phyloP scores from a whole-genome alignment of 2,329 filamentous ascomycete genomes.

The Escovopsis weberi region DNA sequence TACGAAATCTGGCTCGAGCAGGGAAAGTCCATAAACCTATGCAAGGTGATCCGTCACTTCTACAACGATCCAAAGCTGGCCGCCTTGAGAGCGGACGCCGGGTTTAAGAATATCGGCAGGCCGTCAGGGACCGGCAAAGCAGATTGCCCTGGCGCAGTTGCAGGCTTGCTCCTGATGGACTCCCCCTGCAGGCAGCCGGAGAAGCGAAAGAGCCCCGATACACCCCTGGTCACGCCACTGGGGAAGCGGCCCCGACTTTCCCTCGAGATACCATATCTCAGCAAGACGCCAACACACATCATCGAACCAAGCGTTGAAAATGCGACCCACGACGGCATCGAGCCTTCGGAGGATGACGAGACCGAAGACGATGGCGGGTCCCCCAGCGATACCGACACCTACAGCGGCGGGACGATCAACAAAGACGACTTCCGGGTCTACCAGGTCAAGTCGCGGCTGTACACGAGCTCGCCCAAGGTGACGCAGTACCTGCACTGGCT shows the following conservation, averaged over 20 bases:
- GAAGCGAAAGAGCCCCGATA: constrained; percentile 21
- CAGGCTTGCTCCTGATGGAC: background rate
- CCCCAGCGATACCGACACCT: constrained; percentile 31
- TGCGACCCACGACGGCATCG: background rate
- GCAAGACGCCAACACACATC: constrained; percentile 11
- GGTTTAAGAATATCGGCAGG: constrained; percentile 42
- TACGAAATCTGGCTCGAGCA: constrained; percentile 31
- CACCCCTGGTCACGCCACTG: constrained; percentile 13
- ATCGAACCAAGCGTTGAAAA: too few species aligned
- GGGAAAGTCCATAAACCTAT: constrained; percentile 35
- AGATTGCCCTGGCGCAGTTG: constrained; percentile 7
- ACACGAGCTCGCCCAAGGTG: constrained; percentile 30
- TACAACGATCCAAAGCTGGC: constrained; percentile 41
- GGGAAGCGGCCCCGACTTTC: constrained; percentile 12
- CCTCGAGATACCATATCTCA: constrained; percentile 3
- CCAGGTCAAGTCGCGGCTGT: constrained; percentile 34
- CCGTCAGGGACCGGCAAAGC: constrained; percentile 32
- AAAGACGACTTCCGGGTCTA: constrained; percentile 36
- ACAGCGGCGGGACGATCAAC: constrained; percentile 28
- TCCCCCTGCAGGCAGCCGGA: constrained; percentile 13
- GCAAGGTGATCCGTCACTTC: constrained; percentile 35
- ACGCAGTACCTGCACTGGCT: constrained; percentile 44
- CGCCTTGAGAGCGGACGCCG: constrained; percentile 34
- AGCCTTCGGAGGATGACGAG: too few species aligned
- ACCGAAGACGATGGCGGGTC: background rate